A percentile compares a stretch with the other conserved stretches of the same genome.
Conservation (phyloP, 1,284 basidiomycete genomes). For the Sanghuangporus weigelae region DNA sequence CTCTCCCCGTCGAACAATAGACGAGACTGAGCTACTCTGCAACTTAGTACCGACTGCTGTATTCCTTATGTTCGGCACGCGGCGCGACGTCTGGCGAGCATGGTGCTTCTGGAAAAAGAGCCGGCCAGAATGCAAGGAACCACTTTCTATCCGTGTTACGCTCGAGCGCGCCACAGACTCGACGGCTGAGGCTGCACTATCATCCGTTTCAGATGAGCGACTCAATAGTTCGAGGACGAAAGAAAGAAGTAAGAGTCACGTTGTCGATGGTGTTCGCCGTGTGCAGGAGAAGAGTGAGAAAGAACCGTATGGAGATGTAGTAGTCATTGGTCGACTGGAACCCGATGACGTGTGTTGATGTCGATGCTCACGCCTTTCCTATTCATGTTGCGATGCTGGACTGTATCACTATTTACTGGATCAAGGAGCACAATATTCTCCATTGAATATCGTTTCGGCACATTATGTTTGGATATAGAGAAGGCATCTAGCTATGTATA, state of each 20-base stretch:
- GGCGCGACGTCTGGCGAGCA: slow-evolving; percentile 8
- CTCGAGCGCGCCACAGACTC: neutral
- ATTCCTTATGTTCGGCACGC: slow-evolving; percentile 14
- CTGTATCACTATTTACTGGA: neutral
- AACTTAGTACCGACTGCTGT: slow-evolving; percentile 14
- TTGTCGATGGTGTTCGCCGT: neutral
- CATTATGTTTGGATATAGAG: too few relatives aligned
- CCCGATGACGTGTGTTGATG: neutral
- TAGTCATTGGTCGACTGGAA: neutral
- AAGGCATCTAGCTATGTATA: too few relatives aligned
- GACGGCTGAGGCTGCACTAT: neutral
- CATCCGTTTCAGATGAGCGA: neutral
- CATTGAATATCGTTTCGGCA: too few relatives aligned
- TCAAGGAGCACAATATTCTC: too few relatives aligned
- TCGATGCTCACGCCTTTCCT: too few relatives aligned
- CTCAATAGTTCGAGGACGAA: neutral
- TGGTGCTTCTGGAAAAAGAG: slow-evolving; percentile 10
- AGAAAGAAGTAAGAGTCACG: neutral
- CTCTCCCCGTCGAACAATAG: neutral
- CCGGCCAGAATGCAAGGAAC: neutral
- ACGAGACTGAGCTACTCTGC: neutral
- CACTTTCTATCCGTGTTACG: neutral
- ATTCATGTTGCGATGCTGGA: neutral
- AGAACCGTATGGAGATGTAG: neutral
- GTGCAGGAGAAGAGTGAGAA: neutral